Conservation (phyloP, 345 rosid species). For the Arabis hirsuta region DNA sequence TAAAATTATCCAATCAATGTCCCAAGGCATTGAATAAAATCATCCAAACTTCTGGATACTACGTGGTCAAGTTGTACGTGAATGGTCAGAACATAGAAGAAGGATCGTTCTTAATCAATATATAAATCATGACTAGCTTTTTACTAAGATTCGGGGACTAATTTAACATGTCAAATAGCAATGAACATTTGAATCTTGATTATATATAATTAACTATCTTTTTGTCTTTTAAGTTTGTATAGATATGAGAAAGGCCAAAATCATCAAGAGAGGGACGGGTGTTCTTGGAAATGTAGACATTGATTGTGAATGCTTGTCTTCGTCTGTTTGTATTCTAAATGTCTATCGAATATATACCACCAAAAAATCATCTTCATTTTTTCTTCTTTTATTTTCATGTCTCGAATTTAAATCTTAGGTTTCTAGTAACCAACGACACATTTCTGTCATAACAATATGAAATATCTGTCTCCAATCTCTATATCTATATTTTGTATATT, state of each 20-base stretch:
- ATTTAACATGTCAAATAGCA: conserved; percentile 11
- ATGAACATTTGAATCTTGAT: conserved; percentile 8
- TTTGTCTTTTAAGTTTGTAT: neutral
- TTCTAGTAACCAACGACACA: conserved; percentile 43
- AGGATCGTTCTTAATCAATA: conserved; percentile 11
- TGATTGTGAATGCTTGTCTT: conserved; percentile 43
- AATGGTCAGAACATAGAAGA: conserved; percentile 20
- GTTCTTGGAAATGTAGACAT: conserved; percentile 41
- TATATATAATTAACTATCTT: conserved; percentile 1
- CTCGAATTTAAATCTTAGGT: conserved; percentile 33
- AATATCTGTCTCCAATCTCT: conserved; percentile 5
- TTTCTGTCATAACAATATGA: conserved; percentile 14
- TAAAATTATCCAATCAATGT: neutral
- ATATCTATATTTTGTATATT: conserved; percentile 4
- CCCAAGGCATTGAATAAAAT: conserved; percentile 17
- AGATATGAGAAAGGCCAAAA: conserved; percentile 30
- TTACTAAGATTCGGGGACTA: conserved; percentile 15
- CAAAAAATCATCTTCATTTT: neutral
- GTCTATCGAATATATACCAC: conserved; percentile 40
- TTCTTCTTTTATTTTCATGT: neutral
- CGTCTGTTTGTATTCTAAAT: conserved; percentile 43
- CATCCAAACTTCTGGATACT: neutral
- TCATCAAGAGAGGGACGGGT: conserved; percentile 40
- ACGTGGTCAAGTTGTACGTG: conserved; percentile 23
- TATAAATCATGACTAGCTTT: conserved; percentile 24